Evolutionary conservation across 257 asterid species (phyloP), one percentile per base, ranked within the genome.

Genomic region (Solanum ahanhuiri): DNA sequence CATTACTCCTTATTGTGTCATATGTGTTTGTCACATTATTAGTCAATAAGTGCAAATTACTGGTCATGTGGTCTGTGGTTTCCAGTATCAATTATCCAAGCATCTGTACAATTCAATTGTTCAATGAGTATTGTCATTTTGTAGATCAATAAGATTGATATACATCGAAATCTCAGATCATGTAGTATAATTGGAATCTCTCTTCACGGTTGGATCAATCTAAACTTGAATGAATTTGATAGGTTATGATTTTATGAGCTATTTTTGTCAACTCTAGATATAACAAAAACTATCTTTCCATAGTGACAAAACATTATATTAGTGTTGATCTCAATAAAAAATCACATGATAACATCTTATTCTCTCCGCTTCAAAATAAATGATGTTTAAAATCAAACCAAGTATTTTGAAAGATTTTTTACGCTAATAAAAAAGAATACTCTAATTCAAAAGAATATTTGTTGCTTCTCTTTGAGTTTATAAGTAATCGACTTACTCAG

Each of bases 141-240:
- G 58, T 60, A 79, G 88, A 60, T 48, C 28, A 33, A 60, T 31
- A 12, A 82, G 25, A 63, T 48, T 43, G 57, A 39, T 75, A 34
- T 79, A 70, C 60, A 76, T 33, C 1, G 85, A 70, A 70, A 67
- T 85, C 15, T 85, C 79, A 54, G 86, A 28, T 89, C 90, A 88
- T 60, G 81, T 84, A 20, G 35, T 77, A 64, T 25, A 22, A 17
- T 23, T 67, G 81, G 85, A 90, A 20, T 51, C 76, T 28, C 64
- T 88, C 48, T 33, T 73, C 4, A 88, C 73, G 10, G 69, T 33
- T 3, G 66, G 64, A 84, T 86, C 87, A 81, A 1, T 12, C 67
- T n/a, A 60, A 60, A 58, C 28, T 22, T 60, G 67, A 60, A 60
- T 4, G 67, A 22, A 22, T 60, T 60, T 22, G 28, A 9, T 6